These are phyloP conservation scores for Triticum dicoccoides DNA, from an alignment of 176 grass and related monocot genomes.

Conservation along the genomic window DNA sequence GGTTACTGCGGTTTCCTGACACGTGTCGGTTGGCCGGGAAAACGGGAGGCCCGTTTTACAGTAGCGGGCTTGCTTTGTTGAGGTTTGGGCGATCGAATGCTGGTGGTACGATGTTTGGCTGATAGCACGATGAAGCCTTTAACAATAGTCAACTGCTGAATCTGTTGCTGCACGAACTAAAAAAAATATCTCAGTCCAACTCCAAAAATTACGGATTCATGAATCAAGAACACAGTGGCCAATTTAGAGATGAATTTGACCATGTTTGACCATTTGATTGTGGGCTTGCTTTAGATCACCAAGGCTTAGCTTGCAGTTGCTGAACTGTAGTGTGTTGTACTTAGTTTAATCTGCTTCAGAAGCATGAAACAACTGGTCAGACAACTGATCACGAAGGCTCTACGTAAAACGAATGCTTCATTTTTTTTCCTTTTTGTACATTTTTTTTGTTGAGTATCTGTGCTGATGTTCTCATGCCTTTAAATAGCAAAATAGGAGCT, in stretches of 20 bases:
- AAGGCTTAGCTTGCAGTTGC: background rate
- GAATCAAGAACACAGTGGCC: background rate
- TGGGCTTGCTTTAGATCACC: background rate
- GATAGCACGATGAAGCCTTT: background rate
- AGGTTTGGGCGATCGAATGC: background rate
- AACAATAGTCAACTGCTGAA: background rate
- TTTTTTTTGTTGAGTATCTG: background rate
- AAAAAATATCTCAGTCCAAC: background rate
- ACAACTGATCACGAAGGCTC: no score
- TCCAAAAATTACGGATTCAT: background rate
- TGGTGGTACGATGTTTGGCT: no score
- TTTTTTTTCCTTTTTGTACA: background rate
- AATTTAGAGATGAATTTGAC: background rate
- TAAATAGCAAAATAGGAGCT: background rate
- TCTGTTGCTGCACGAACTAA: background rate
- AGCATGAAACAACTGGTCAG: background rate
- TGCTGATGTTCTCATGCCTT: background rate
- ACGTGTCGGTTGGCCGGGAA: background rate
- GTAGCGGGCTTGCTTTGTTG: background rate
- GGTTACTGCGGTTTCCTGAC: background rate
- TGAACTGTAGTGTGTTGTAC: background rate
- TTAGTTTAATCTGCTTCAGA: background rate
- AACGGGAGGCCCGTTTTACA: background rate
- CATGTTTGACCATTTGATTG: background rate
- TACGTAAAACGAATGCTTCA: background rate